Base-by-base conservation (phyloP, 1,139 yeast genomes). In the Taphrina deformans region DNA sequence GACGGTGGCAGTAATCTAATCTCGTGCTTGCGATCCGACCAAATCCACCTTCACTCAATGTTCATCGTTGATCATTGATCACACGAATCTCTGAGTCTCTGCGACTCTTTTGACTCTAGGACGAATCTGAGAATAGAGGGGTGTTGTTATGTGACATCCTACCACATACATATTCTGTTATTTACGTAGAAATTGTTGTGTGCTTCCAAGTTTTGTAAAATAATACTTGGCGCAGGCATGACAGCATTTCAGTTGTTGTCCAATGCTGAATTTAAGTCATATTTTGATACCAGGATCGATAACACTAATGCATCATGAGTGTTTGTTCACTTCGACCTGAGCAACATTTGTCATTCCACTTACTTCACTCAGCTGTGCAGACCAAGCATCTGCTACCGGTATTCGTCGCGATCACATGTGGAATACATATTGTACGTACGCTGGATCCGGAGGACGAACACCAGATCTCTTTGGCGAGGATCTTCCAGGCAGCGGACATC, bases 391-490 rank as follows among this genome's bases (percentile, higher is more conserved):
- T 26, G 24, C 38, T 59, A 1, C 56, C 63, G 12, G 63, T 44
- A 16, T 33, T 59, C 18, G 63, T 59, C 9, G 16, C 35, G 24
- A 40, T 40, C 14, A 14, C 35, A n/a, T n/a, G 40, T 16, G 41
- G 50, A 21, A 27, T 40, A 14, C 50, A 33, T 24, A 16, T 59
- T 27, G 2, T 59, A 5, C 63, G 63, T 44, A 59, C 63, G 6
- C 35, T 59, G 35, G 63, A 59, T 26, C 63, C 56, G 3, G 63
- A 59, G 31, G 41, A 52, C 16, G 50, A 48, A n/a, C 63, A 59
- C 23, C 48, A 48, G 23, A 18, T 48, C 21, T 59, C 63, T 26
- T 35, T 59, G 26, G 63, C 56, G 10, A 40, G 63, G 16, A 38
- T 59, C 40, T 41, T 59, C 12, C 50, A 21, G 7, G 56, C 55